phyloP scores from a whole-genome alignment of 208 protist species.

The Phytomonas serpens region DNA sequence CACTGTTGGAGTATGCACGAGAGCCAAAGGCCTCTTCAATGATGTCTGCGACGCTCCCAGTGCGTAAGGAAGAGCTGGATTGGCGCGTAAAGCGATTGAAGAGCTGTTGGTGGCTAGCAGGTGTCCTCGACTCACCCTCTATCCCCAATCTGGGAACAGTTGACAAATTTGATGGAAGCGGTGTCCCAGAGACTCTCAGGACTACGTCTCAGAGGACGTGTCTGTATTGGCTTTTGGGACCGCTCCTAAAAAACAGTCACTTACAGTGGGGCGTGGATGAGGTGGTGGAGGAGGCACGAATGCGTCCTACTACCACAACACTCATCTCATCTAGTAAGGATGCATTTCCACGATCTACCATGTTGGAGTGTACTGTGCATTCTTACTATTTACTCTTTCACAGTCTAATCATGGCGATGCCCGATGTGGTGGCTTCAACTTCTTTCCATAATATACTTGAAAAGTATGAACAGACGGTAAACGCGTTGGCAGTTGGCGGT shows the following conservation, averaged over 20 bases:
- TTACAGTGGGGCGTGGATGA: conserved; percentile 32
- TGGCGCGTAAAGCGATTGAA: conserved; percentile 26
- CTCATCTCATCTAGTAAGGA: conserved; percentile 7
- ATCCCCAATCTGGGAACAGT: not conserved
- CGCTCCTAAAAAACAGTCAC: conserved; percentile 43
- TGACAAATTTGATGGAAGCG: not conserved
- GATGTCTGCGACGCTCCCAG: conserved; percentile 11
- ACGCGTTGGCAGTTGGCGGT: conserved; percentile 32
- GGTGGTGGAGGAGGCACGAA: conserved; percentile 20
- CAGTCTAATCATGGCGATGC: conserved; percentile 22
- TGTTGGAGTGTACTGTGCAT: conserved; percentile 31
- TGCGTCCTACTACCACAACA: not conserved
- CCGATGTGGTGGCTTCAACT: conserved; percentile 20
- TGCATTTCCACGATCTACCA: conserved; percentile 10
- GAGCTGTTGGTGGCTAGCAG: conserved; percentile 38
- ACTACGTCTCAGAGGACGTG: conserved; percentile 11
- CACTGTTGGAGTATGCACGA: conserved; percentile 37
- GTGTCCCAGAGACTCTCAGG: conserved; percentile 10
- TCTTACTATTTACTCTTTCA: conserved; percentile 22
- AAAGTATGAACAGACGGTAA: conserved; percentile 30
- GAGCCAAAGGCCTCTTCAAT: not conserved
- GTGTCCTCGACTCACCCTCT: conserved; percentile 19
- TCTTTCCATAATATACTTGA: conserved; percentile 43
- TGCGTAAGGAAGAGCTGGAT: conserved; percentile 18
- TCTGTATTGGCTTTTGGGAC: conserved; percentile 46